Evolutionary conservation across 441 rosid species (phyloP).

Genomic region (Caryocar brasiliense): DNA sequence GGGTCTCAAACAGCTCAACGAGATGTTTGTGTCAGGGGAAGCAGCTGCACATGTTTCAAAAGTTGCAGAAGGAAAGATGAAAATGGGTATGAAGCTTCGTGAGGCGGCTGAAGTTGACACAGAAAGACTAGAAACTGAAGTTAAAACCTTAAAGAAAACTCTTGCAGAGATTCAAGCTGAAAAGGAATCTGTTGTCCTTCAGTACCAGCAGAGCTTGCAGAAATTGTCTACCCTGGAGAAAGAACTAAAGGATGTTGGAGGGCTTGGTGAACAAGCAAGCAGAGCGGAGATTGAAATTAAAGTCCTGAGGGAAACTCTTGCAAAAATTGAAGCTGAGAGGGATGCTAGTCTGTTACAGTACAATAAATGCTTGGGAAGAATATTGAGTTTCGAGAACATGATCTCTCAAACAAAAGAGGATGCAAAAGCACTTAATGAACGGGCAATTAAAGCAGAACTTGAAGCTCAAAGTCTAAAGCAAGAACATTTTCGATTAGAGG

Average conservation of each 20-base stretch:
- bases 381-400: constrained; percentile 31
- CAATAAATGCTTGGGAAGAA: constrained; percentile 39
- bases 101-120: too few species aligned
- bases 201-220: constrained; percentile 65
- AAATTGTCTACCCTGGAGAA: constrained; percentile 54
- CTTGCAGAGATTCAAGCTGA: too few species aligned
- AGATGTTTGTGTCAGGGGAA: constrained; percentile 34
- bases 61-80: constrained; percentile 26
- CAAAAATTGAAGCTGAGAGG: constrained; percentile 42
- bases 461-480: constrained; percentile 42
- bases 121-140: constrained; percentile 85
- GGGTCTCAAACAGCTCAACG: constrained; percentile 43
- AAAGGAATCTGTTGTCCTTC: constrained; percentile 57
- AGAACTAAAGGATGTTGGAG: constrained; percentile 42
- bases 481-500: constrained; percentile 38
- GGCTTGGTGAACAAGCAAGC: constrained; percentile 43
- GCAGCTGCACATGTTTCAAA: constrained; percentile 1
- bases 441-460: constrained; percentile 38
- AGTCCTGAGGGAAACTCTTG: constrained; percentile 44
- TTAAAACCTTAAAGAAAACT: too few species aligned
- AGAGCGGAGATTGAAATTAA: constrained; percentile 50
- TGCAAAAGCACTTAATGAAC: constrained; percentile 22
- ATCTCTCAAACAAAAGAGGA: constrained; percentile 27
- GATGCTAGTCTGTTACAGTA: constrained; percentile 40
- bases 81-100: constrained; percentile 63